A percentile compares a stretch with the other conserved stretches of the same genome.
Evolutionary conservation across 208 protist species (phyloP).

Genomic region (Leishmania lainsoni): DNA sequence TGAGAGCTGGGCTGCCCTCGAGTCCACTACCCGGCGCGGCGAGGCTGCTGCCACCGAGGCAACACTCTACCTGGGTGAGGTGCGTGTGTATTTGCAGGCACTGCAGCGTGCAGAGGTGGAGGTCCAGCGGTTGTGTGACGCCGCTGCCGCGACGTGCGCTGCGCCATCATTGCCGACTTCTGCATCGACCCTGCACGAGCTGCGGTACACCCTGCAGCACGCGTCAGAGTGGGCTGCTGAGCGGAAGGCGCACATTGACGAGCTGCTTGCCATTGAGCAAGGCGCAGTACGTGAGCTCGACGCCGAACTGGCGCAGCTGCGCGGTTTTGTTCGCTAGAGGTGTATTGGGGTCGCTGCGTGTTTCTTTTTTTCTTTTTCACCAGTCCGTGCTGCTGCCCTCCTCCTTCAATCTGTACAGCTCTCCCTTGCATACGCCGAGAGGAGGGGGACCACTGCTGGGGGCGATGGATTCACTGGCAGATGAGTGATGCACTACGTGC

Average conservation of each 20-base stretch:
- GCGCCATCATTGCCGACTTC: background rate
- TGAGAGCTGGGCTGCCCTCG: slow-evolving; percentile 7
- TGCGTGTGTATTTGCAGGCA: slow-evolving; percentile 35
- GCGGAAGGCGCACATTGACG: slow-evolving; percentile 8
- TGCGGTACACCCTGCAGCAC: slow-evolving; percentile 12
- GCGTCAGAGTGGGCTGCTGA: slow-evolving; percentile 3
- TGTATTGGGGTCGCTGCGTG: background rate
- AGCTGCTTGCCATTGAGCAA: slow-evolving; percentile 11
- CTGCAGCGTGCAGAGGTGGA: slow-evolving; percentile 27
- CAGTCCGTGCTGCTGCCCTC: background rate
- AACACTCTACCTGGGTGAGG: slow-evolving; percentile 14
- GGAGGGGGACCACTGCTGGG: background rate
- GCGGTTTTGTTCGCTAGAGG: background rate
- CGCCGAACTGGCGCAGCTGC: slow-evolving; percentile 17
- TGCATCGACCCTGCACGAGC: slow-evolving; percentile 10
- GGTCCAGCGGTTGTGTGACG: slow-evolving; percentile 9
- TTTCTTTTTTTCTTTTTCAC: background rate
- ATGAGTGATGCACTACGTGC: background rate
- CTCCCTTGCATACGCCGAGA: background rate
- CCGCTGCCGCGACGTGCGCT: background rate
- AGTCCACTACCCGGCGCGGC: slow-evolving; percentile 2
- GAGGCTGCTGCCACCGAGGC: slow-evolving; percentile 11
- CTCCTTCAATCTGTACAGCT: background rate
- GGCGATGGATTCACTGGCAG: background rate
- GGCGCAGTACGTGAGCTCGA: slow-evolving; percentile 5